Conservation (phyloP, 805 yeast genomes). For the Starmerella stellata region DNA sequence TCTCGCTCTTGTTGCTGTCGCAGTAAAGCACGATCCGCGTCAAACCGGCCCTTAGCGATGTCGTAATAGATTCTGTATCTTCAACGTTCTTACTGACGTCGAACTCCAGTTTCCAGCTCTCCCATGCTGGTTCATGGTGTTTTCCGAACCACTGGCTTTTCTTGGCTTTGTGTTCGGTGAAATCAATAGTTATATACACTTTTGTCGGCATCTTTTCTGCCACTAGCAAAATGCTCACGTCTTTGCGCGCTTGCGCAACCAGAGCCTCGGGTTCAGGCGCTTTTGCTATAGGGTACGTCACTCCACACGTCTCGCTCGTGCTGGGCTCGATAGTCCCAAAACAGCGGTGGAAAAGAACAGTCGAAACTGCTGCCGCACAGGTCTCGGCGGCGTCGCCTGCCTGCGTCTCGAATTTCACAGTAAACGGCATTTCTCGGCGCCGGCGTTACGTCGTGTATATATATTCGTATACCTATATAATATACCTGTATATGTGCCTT, state of each 20-base stretch:
- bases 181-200: slow-evolving; percentile 14
- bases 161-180: slow-evolving; percentile 23
- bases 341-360: slow-evolving; percentile 49
- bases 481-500: no score
- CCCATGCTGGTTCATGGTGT: slow-evolving; percentile 42
- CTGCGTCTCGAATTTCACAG: neutral
- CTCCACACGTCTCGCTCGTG: slow-evolving; percentile 36
- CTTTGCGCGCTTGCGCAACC: slow-evolving; percentile 11
- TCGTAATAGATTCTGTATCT: slow-evolving; percentile 7
- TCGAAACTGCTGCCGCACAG: slow-evolving; percentile 36
- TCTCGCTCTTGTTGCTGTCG: slow-evolving; percentile 42
- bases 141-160: slow-evolving; percentile 41
- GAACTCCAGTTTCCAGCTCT: slow-evolving; percentile 45
- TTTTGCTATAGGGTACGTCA: slow-evolving; percentile 29
- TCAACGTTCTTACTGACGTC: slow-evolving; percentile 22
- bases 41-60: slow-evolving; percentile 27
- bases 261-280: slow-evolving; percentile 12
- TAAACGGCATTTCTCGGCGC: neutral
- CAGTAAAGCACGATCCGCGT: slow-evolving; percentile 33
- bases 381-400: neutral
- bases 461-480: no score
- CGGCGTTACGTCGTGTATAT: no score
- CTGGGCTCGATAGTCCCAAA: slow-evolving; percentile 47
- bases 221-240: slow-evolving; percentile 1
- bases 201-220: neutral